These are phyloP conservation scores for Daedaleopsis nitida DNA, from an alignment of 768 basidiomycete genomes.

Conservation along the genomic window DNA sequence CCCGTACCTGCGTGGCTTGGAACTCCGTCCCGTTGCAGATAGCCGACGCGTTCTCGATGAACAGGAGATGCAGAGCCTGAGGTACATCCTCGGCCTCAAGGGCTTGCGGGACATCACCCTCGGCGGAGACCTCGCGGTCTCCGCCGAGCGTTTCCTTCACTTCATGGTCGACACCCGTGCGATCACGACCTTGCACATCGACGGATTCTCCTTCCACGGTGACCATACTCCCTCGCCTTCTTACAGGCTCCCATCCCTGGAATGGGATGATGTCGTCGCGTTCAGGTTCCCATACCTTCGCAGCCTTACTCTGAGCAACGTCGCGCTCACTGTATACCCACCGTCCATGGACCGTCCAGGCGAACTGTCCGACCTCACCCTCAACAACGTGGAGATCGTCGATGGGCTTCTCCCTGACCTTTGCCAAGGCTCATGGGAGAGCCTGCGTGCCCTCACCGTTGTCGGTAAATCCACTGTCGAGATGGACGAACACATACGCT, in stretches of 20 bases:
- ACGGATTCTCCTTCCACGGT: constrained; percentile 40
- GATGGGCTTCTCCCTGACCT: constrained; percentile 45
- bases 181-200: constrained; percentile 46
- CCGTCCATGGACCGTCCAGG: constrained; percentile 38
- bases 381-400: constrained; percentile 47
- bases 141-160: constrained; percentile 51
- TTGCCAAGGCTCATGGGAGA: constrained; percentile 33
- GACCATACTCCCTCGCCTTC: constrained; percentile 20
- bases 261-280: constrained; percentile 55
- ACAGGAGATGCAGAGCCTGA: constrained; percentile 40
- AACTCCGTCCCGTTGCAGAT: constrained; percentile 39
- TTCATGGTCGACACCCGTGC: constrained; percentile 42
- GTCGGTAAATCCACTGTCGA: constrained; percentile 35
- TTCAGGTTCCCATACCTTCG: constrained; percentile 47
- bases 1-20: constrained; percentile 42
- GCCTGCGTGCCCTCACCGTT: constrained; percentile 41
- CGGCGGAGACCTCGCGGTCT: constrained; percentile 49
- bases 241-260: constrained; percentile 40
- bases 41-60: constrained; percentile 19
- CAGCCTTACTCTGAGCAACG: constrained; percentile 43
- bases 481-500: constrained; percentile 43
- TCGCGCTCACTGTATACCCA: constrained; percentile 46
- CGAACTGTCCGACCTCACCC: constrained; percentile 39
- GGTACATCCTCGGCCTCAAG: constrained; percentile 42
- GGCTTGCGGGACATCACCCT: constrained; percentile 46